These are phyloP conservation scores for Linnemannia zychae DNA, from an alignment of 192 early-diverging fungal genomes.

Conservation along the genomic window DNA sequence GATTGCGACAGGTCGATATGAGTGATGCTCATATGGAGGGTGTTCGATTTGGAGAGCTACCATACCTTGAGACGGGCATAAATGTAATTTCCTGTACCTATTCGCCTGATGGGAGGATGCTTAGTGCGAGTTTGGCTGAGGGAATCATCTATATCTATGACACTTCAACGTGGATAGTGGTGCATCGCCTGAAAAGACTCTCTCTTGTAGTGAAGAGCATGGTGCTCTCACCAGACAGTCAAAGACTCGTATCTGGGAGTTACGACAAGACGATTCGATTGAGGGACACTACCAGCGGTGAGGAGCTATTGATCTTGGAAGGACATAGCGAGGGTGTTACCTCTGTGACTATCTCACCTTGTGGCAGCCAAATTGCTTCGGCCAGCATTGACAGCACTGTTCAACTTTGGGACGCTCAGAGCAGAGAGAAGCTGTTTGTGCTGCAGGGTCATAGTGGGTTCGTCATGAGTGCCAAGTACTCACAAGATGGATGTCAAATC, in stretches of 20 bases:
- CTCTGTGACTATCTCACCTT: not conserved
- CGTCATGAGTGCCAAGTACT: not conserved
- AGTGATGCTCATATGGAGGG: not conserved
- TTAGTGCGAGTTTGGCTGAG: not conserved
- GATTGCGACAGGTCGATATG: slow-evolving; percentile 7
- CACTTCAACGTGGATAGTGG: not conserved
- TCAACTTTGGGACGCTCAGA: not conserved
- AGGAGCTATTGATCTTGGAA: not conserved
- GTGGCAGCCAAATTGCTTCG: not conserved
- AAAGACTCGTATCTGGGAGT: not conserved
- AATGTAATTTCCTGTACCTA: not conserved
- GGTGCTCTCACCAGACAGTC: not conserved
- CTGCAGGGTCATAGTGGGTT: not conserved
- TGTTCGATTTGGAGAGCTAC: slow-evolving; percentile 1
- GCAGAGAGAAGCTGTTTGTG: too few relatives aligned
- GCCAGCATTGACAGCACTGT: not conserved
- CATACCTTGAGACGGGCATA: not conserved
- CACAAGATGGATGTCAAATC: not conserved
- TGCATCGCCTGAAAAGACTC: not conserved
- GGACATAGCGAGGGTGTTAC: not conserved
- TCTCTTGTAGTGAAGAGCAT: too few relatives aligned
- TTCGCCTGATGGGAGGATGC: slow-evolving; percentile 5
- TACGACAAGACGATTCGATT: not conserved
- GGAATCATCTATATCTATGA: too few relatives aligned
- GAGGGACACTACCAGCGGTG: not conserved